Conservation (phyloP, 345 rosid genomes). For the Abelmoschus esculentus region DNA sequence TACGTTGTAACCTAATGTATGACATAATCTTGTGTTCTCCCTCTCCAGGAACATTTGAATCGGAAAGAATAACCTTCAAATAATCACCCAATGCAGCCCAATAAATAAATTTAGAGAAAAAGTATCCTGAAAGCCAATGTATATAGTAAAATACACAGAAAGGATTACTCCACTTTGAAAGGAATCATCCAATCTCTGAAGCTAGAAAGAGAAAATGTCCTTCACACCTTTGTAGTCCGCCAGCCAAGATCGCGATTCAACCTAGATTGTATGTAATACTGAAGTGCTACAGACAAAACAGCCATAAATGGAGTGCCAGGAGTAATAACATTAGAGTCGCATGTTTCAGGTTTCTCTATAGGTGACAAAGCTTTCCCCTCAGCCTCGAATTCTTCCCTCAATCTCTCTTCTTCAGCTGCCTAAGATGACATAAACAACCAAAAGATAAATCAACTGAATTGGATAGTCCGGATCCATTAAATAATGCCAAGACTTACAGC, state of each 20-base stretch:
- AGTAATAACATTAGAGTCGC: conserved; percentile 93
- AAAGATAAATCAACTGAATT: conserved; percentile 8
- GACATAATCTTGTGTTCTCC: conserved; percentile 99
- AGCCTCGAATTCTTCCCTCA: conserved; percentile 69
- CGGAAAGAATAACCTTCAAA: conserved; percentile 97
- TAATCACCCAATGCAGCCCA: conserved; percentile 52
- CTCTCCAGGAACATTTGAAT: conserved; percentile 93
- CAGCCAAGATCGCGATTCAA: conserved; percentile 78
- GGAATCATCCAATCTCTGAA: conserved; percentile 42
- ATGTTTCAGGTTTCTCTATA: conserved; percentile 72
- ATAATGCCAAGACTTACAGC: conserved; percentile 44
- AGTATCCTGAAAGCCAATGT: conserved; percentile 41
- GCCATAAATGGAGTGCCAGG: conserved; percentile 97
- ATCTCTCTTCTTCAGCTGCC: conserved; percentile 94
- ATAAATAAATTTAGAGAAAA: conserved; percentile 51
- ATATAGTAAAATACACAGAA: conserved; percentile 29
- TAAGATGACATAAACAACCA: conserved; percentile 19
- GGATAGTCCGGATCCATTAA: not conserved
- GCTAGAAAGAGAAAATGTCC: conserved; percentile 20
- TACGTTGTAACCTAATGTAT: conserved; percentile 79
- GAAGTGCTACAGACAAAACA: conserved; percentile 79
- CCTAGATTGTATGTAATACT: conserved; percentile 77
- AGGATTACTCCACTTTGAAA: conserved; percentile 43
- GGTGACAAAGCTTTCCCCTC: conserved; percentile 49
- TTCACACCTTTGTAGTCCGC: conserved; percentile 71